These are phyloP conservation scores for Medicago arabica DNA, from an alignment of 306 rosid species.

Conservation along the genomic window DNA sequence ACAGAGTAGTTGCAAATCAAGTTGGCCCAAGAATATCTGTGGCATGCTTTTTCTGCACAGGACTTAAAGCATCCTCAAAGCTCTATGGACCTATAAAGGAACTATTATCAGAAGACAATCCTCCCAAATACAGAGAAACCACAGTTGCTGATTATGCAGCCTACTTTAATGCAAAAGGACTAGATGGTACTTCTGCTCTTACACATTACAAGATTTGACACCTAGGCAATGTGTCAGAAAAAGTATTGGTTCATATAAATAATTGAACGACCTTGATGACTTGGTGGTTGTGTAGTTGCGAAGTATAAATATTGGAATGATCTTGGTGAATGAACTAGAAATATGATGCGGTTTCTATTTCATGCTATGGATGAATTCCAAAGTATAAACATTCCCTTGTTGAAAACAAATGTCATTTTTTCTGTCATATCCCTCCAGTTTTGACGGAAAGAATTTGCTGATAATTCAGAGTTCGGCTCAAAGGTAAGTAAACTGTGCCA, in stretches of 20 bases:
- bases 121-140: constrained; percentile 53
- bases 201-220: constrained; percentile 47
- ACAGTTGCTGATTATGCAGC: constrained; percentile 38
- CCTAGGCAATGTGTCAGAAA: not conserved
- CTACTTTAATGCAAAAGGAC: constrained; percentile 25
- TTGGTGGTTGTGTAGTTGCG: no score
- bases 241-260: not conserved
- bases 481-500: no score
- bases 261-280: no score
- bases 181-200: constrained; percentile 49
- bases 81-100: constrained; percentile 61
- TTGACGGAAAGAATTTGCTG: no score
- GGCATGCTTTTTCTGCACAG: constrained; percentile 38
- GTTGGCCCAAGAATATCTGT: constrained; percentile 48
- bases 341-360: not conserved
- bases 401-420: not conserved
- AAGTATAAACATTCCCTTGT: not conserved
- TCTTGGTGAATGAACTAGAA: not conserved
- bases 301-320: not conserved
- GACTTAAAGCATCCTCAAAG: not conserved
- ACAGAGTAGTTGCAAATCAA: constrained; percentile 30
- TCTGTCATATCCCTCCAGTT: no score
- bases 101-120: constrained; percentile 52
- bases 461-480: no score
- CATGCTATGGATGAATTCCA: not conserved